Base-by-base conservation (phyloP, 2,329 filamentous ascomycete genomes). In the Allantophomopsis cytisporea region DNA sequence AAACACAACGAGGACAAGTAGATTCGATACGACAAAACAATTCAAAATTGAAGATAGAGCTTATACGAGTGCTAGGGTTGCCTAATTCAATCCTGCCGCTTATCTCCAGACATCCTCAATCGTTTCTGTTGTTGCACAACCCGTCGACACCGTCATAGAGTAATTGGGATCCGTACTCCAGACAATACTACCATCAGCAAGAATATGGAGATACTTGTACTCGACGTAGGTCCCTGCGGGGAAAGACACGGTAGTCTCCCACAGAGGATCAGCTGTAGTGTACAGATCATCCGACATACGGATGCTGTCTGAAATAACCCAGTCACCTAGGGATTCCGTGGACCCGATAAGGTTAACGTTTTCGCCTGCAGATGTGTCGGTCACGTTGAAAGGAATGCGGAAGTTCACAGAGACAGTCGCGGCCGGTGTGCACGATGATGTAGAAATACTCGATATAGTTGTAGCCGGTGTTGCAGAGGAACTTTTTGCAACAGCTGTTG, bases 201-300 rank as follows among this genome's bases (percentile, higher is more conserved):
- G 61, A 36, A 76, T 65, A 34, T 69, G 66, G 49, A 83, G 67
- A 51, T 73, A 84, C 62, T 83, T 82, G 56, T 81, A 83, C 60
- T 75, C 51, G 35, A 83, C 62, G 4, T 53, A 57, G 39, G 63
- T 60, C 3, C 76, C 77, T 0, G 70, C 63, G 1, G 62, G 56
- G 14, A 84, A 54, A 2, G 59, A 60, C 31, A 82, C 51, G 0
- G 67, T 67, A 1, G 57, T 63, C 37, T 61, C 66, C 80, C 80
- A 84, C 7, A 79, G 46, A 1, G 72, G 73, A 48, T 78, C 71
- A 36, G 54, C 58, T 3, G 58, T 49, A 0, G 71, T 75, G 53
- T 83, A 83, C 16, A 62, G 51, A n/a, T 58, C 62, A 5, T 77
- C 70, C 37, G 64, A 68, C 28, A 84, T 61, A 1, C 68, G 48